phyloP scores from a whole-genome alignment of 805 yeast genomes.

The Grigorovia humatica region DNA sequence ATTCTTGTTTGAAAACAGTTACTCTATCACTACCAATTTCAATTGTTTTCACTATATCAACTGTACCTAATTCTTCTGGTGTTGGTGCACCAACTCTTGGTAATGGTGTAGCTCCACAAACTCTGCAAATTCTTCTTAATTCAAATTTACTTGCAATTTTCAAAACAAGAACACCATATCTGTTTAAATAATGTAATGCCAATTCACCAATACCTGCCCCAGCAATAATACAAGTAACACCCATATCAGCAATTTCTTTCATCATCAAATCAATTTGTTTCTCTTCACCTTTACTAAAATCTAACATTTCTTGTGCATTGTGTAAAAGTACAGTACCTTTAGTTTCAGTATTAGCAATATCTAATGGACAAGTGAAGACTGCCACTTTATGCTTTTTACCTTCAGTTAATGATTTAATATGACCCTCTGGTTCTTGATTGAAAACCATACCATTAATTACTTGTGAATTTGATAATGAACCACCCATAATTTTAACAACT shows the following conservation, averaged over 20 bases:
- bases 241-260: slow-evolving; percentile 72
- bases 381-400: slow-evolving; percentile 68
- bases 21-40: slow-evolving; percentile 98
- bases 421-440: slow-evolving; percentile 95
- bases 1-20: slow-evolving; percentile 78
- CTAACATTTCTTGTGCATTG: slow-evolving; percentile 94
- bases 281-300: slow-evolving; percentile 94
- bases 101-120: slow-evolving; percentile 94
- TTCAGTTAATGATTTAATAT: slow-evolving; percentile 48
- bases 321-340: slow-evolving; percentile 94
- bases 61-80: slow-evolving; percentile 84
- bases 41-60: slow-evolving; percentile 79
- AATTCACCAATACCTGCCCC: slow-evolving; percentile 90
- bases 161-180: slow-evolving; percentile 73
- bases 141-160: slow-evolving; percentile 92
- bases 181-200: slow-evolving; percentile 85
- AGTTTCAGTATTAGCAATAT: slow-evolving; percentile 93
- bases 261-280: slow-evolving; percentile 79
- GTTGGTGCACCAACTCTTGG: slow-evolving; percentile 91
- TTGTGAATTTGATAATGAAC: slow-evolving; percentile 57
- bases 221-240: slow-evolving; percentile 83
- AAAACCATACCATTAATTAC: slow-evolving; percentile 97
- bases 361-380: slow-evolving; percentile 87
- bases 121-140: slow-evolving; percentile 85
- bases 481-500: slow-evolving; percentile 95